Evolutionary conservation across 106 monocot species (phyloP).

Genomic region (Triglochin maritima): DNA sequence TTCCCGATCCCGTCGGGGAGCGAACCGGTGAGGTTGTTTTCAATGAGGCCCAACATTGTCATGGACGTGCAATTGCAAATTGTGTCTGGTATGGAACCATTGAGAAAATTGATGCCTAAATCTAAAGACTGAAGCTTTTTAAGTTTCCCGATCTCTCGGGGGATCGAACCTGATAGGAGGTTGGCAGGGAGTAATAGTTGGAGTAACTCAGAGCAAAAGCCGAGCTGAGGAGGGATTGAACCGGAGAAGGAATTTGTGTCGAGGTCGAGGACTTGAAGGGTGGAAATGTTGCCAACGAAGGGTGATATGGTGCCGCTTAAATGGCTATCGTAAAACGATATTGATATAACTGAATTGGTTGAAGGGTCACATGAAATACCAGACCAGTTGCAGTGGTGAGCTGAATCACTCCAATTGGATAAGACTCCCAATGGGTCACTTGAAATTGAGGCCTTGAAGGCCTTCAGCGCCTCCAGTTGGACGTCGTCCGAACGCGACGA

Average conservation of each 20-base stretch:
- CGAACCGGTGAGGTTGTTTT: constrained; percentile 50
- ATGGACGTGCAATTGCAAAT: constrained; percentile 54
- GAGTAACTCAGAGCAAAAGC: constrained; percentile 28
- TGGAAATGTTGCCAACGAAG: constrained; percentile 55
- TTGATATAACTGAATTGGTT: constrained; percentile 26
- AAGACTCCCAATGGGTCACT: constrained; percentile 20
- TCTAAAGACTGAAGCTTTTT: constrained; percentile 36
- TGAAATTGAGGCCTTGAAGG: constrained; percentile 20
- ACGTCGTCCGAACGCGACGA: neutral
- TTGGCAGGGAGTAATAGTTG: constrained; percentile 33
- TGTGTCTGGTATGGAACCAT: constrained; percentile 47
- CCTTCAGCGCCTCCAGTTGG: constrained; percentile 15
- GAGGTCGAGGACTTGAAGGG: constrained; percentile 48
- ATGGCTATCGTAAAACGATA: constrained; percentile 18
- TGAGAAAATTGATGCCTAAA: constrained; percentile 39
- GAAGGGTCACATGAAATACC: constrained; percentile 54
- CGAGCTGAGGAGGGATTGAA: constrained; percentile 46
- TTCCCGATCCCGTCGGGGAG: constrained; percentile 54
- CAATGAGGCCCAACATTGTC: constrained; percentile 14
- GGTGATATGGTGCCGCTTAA: constrained; percentile 49
- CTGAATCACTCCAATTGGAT: constrained; percentile 21
- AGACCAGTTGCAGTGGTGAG: constrained; percentile 58
- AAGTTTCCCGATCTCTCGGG: constrained; percentile 41
- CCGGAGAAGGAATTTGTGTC: constrained; percentile 45
- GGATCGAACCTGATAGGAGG: constrained; percentile 47